Evolutionary conservation across 1,284 basidiomycete genomes (phyloP).

Genomic region (Kalmanozyma brasiliensis): DNA sequence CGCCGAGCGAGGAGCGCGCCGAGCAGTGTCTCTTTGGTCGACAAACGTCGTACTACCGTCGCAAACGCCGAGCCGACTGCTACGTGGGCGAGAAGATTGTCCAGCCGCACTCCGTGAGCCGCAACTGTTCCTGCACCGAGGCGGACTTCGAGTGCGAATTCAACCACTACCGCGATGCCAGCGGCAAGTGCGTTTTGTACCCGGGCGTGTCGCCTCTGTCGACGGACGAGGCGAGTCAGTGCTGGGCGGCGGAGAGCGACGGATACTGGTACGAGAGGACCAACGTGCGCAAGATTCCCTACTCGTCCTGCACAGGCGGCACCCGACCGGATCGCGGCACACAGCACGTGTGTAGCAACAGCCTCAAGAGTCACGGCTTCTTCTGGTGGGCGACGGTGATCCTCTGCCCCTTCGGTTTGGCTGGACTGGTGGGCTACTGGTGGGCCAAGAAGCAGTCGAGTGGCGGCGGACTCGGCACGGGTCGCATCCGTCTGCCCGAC

Average conservation of each 20-base stretch:
- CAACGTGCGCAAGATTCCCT: constrained; percentile 61
- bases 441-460: constrained; percentile 73
- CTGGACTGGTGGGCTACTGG: constrained; percentile 56
- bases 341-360: constrained; percentile 53
- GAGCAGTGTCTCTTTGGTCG: constrained; percentile 65
- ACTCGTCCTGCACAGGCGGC: constrained; percentile 61
- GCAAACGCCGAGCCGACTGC: constrained; percentile 62
- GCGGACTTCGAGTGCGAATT: constrained; percentile 68
- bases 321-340: constrained; percentile 58
- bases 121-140: constrained; percentile 60
- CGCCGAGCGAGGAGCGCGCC: constrained; percentile 60
- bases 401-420: constrained; percentile 48
- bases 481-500: constrained; percentile 48
- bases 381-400: constrained; percentile 64
- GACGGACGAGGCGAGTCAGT: constrained; percentile 52
- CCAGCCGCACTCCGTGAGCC: constrained; percentile 49
- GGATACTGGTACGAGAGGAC: constrained; percentile 67
- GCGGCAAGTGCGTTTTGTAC: constrained; percentile 58
- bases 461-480: constrained; percentile 4
- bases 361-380: constrained; percentile 50
- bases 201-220: constrained; percentile 43
- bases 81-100: constrained; percentile 60
- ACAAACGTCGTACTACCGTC: constrained; percentile 64
- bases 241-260: constrained; percentile 47
- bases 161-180: constrained; percentile 62